Evolutionary conservation across 2,329 filamentous ascomycete species (phyloP), one percentile per base, ranked within the genome.

Genomic region (Hymenoscyphus albidus): DNA sequence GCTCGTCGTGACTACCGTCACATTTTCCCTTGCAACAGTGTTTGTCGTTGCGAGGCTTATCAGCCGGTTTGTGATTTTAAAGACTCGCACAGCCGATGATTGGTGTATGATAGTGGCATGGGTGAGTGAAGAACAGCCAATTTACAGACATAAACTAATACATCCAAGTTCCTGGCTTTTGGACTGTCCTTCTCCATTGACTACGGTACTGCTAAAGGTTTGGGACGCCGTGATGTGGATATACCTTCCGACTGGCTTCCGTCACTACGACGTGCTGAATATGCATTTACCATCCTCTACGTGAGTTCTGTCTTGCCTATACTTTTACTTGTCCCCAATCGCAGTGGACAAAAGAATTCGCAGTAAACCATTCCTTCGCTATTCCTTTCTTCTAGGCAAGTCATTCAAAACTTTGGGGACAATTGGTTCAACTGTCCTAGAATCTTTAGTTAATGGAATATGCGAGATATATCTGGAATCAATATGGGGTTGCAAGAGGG

Each of bases 71-170:
- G 85, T 83, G 58, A 88, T 97, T 59, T 88, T 97, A 63, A 86
- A 85, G 70, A 87, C 84, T 62, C 78, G 92, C 61, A 87, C 83
- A 63, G 85, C 85, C 80, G 92, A 96, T 77, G 93, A 97, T 80
- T 90, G 88, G 77, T 85, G 91, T 71, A 95, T 97, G 76, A 77
- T 92, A 12, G 69, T 91, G 51, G 92, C 93, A 63, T 97, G 92
- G 93, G 77, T 87, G 60, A 63, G 72, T 69, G 13, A 32, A 38
- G 16, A 35, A 40, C 13, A 18, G 3, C 3, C 18, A n/a, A 3
- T 16, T 18, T 14, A 10, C 16, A 32, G 9, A 22, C 7, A 35
- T 32, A 14, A 3, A 1, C 62, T 68, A 44, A 70, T 35, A 13
- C 7, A 14, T 16, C 39, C 51, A 56, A 75, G 76, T 70, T 86